Evolutionary conservation across 164 flowering plant species (phyloP).

Genomic region (Annona cherimola): DNA sequence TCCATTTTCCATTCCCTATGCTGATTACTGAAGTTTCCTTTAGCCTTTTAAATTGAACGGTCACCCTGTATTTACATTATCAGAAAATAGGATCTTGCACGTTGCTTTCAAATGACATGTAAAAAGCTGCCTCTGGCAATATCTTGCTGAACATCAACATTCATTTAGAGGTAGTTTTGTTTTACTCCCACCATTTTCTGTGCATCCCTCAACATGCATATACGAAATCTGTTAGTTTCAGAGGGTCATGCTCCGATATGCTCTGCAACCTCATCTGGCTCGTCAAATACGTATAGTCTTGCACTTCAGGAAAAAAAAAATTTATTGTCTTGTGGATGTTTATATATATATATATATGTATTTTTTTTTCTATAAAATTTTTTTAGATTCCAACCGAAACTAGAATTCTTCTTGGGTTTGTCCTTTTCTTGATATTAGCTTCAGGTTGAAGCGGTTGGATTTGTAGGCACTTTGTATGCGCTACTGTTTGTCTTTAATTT

Average conservation of each 20-base stretch:
- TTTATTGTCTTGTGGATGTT: too few relatives aligned
- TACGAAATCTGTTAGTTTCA: neutral
- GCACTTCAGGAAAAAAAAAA: neutral
- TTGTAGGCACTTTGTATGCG: neutral
- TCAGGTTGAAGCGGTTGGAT: neutral
- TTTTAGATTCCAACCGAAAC: neutral
- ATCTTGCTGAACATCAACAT: too few relatives aligned
- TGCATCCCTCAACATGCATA: neutral
- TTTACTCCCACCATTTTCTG: neutral
- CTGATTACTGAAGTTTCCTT: too few relatives aligned
- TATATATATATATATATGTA: too few relatives aligned
- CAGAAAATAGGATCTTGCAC: too few relatives aligned
- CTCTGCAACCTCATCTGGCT: neutral
- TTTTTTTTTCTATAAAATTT: too few relatives aligned
- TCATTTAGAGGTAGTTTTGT: neutral
- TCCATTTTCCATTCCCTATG: too few relatives aligned
- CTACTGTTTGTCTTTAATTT: neutral
- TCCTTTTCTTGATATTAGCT: neutral
- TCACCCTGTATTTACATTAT: too few relatives aligned
- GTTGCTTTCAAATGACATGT: too few relatives aligned
- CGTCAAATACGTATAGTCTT: neutral
- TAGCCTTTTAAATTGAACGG: too few relatives aligned
- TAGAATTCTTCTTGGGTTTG: neutral
- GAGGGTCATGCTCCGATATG: neutral
- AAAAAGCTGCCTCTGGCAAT: too few relatives aligned